Evolutionary conservation across 306 rosid genomes (phyloP).

Genomic region (Lithocarpus polystachyus): DNA sequence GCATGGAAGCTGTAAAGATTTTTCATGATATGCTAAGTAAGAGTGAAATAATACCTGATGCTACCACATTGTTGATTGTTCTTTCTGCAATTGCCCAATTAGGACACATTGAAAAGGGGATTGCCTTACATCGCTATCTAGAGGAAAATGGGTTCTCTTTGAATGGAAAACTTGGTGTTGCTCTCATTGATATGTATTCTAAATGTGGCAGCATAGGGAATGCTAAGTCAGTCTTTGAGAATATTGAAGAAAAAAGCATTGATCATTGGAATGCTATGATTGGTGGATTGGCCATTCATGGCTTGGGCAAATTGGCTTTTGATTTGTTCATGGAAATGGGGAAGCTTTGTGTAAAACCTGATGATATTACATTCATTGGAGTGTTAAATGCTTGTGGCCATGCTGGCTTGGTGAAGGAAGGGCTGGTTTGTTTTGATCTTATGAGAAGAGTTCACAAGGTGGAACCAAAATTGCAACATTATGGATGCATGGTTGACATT

Average conservation of each 20-base stretch:
- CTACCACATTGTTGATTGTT: constrained; percentile 50
- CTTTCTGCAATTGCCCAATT: constrained; percentile 59
- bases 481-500: constrained; percentile 73
- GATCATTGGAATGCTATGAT: constrained; percentile 87
- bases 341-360: constrained; percentile 47
- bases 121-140: constrained; percentile 41
- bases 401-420: constrained; percentile 69
- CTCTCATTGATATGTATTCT: constrained; percentile 70
- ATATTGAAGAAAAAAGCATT: constrained; percentile 42
- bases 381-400: constrained; percentile 72
- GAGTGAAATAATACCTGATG: constrained; percentile 39
- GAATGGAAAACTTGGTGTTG: constrained; percentile 60
- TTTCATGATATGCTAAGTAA: constrained; percentile 48
- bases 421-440: constrained; percentile 64
- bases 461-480: constrained; percentile 74
- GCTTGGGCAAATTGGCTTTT: constrained; percentile 59
- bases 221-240: constrained; percentile 54
- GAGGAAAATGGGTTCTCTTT: constrained; percentile 38
- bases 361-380: constrained; percentile 69
- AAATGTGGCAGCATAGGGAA: constrained; percentile 67
- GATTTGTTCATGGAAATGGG: constrained; percentile 58
- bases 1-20: constrained; percentile 57
- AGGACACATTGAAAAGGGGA: constrained; percentile 56
- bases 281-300: constrained; percentile 65
- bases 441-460: constrained; percentile 67